phyloP scores from a whole-genome alignment of 139 green algal genomes.

The Marvania coccoides region DNA sequence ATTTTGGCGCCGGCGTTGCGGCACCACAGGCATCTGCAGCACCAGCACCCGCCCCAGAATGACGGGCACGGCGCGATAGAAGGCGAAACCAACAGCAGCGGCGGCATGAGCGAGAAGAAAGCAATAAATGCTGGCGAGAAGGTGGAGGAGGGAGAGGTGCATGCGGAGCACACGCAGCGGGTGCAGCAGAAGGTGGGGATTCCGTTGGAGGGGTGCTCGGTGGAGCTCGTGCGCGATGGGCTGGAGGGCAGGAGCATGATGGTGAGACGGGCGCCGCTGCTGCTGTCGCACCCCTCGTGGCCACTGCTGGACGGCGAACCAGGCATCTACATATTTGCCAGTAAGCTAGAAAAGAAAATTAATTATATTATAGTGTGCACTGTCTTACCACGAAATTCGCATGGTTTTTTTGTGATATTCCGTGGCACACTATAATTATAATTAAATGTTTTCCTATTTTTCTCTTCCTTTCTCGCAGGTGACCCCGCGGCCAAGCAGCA shows the following conservation, averaged over 20 bases:
- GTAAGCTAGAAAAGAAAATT: too few species aligned
- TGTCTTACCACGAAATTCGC: too few species aligned
- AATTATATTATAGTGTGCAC: too few species aligned
- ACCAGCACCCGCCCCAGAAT: not conserved
- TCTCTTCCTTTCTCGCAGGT: conserved; percentile 3
- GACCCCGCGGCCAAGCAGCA: conserved; percentile 25
- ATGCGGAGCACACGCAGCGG: not conserved
- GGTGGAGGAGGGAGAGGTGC: not conserved
- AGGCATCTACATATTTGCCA: conserved; percentile 34
- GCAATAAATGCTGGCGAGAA: not conserved
- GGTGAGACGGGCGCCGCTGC: conserved; percentile 33
- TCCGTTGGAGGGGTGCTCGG: conserved; percentile 21
- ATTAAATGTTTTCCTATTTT: too few species aligned
- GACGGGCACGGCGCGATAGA: not conserved
- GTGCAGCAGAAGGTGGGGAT: conserved; percentile 17
- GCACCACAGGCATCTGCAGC: not conserved
- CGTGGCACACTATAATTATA: too few species aligned
- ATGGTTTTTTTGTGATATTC: too few species aligned
- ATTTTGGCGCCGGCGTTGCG: conserved; percentile 5
- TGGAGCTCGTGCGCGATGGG: conserved; percentile 24
- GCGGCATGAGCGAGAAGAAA: not conserved
- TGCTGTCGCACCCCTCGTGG: conserved; percentile 33
- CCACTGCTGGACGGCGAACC: conserved; percentile 32
- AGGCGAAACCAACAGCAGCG: not conserved
- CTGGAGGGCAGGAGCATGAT: conserved; percentile 16